Evolutionary conservation across 2,329 filamentous ascomycete species (phyloP), one percentile per base, ranked within the genome.

Genomic region (Fusarium sp.): DNA sequence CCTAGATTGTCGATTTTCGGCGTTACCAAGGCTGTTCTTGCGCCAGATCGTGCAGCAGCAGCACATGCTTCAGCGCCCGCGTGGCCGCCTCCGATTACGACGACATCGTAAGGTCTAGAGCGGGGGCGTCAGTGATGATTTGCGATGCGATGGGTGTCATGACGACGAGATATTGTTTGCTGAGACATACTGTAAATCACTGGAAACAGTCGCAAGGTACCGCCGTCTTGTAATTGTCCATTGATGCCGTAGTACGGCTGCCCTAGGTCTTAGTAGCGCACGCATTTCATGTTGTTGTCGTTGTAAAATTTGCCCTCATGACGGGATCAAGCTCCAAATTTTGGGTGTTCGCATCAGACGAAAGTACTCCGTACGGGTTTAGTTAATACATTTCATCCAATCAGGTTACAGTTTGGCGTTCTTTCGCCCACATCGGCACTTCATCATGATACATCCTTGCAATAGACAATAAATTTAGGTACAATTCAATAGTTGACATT

Each of bases 1-100:
- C 95, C 95, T 25, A 98, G 90, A 76, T 98, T 97, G 66, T 95
- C 91, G 64, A 94, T 82, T 67, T 93, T 94, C 5, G 95, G 96
- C 3, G 96, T 99, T 54, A 99, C 87, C 73, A 99, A 88, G 4
- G 93, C 95, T 45, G 96, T 98, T 77, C 91, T 91, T 55, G 95
- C 96, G 58, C 96, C 96, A 21, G 93, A 89, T 78, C 96, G 90
- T 48, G 96, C 96, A 19, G 96, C 94, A 5, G 95, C 96, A 16
- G 96, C 92, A 73, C 93, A 95, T 66, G 96, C 96, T 86, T 99
- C 96, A 59, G 94, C 93, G 54, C 96, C 96, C 63, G 96, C 96
- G 85, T 99, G 96, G 33, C 96, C 96, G 68, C 96, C 96, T 60
- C 96, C 96, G 70, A 99, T 94, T 5, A 99, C 95, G 39, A 99